Base-by-base conservation (phyloP, 331 rosid genomes). In the Arachis monticola region DNA sequence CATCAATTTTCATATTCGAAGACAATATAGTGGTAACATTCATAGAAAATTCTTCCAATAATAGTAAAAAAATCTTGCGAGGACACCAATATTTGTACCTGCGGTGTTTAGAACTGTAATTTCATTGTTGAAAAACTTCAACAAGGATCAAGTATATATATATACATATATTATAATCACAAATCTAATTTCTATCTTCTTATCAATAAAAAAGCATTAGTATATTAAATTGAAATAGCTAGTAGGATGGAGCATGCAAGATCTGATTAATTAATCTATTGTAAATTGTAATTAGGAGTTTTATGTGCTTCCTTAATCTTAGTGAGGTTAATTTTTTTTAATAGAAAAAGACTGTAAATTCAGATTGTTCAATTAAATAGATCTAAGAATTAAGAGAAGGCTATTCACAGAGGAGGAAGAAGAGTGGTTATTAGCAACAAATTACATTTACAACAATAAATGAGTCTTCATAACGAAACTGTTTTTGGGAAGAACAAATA, bases 361-460 rank as follows among this genome's bases (percentile, higher is more conserved):
- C 67, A 86, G 99, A 70, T 94, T 97, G 99, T 94, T 94, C 74
- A 94, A 94, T 73, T 97, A 94, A 70, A 88, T 94, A 0, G 99
- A 94, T 62, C 99, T 97, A 1, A 86, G 96, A 84, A 94, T 94
- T 7, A 94, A 94, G 78, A 83, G 97, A 75, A 87, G 93, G 76
- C 97, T 97, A 12, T 94, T 94, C 57, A 79, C 86, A 2, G 97
- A 92, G 76, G 99, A 94, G 61, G 97, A 94, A 72, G 99, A 94
- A 83, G 96, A 88, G 74, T 87, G 97, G 76, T 70, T 94, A 9
- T 80, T 94, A 1, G 86, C 89, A 0, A 97, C 99, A 0, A 97
- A 92, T 11, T 79, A 92, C 7, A 67, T 91, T 74, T 96, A 94
- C 35, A 97, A 97, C 5, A 94, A 94, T 79, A 94, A 94, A 75